Evolutionary conservation across 768 basidiomycete species (phyloP).

Genomic region (Exidia glandulosa): DNA sequence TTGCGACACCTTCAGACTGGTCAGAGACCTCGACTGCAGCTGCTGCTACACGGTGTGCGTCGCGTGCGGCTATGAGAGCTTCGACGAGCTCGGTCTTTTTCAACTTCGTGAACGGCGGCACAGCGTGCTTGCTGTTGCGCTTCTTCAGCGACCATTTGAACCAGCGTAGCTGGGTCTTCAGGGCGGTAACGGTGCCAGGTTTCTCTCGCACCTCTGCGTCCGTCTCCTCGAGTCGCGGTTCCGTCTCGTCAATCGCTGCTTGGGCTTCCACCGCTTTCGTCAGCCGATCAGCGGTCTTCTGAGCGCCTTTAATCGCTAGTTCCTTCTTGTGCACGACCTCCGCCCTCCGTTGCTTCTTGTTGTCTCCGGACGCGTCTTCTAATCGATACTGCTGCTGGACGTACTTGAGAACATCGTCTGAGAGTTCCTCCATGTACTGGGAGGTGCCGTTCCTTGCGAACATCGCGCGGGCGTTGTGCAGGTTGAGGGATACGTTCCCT

Average conservation of each 20-base stretch:
- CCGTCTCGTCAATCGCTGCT: background rate
- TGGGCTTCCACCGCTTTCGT: background rate
- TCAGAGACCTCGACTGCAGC: too few species aligned
- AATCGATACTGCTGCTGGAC: background rate
- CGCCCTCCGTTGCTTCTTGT: background rate
- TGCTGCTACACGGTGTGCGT: background rate
- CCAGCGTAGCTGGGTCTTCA: background rate
- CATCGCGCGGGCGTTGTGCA: background rate
- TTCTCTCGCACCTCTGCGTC: background rate
- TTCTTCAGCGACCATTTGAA: background rate
- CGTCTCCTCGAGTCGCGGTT: background rate
- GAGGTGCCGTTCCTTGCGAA: background rate
- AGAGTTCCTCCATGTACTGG: background rate
- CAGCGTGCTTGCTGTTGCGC: background rate
- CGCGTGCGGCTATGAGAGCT: background rate
- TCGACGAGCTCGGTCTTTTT: background rate
- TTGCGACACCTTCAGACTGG: too few species aligned
- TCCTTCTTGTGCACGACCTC: background rate
- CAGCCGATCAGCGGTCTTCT: background rate
- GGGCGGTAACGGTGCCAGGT: background rate
- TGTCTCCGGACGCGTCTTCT: background rate
- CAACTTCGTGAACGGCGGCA: background rate
- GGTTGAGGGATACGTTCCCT: background rate
- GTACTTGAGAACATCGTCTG: background rate
- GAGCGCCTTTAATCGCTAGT: background rate